A percentile compares a stretch with the other conserved stretches of the same genome.
phyloP scores from a whole-genome alignment of 805 yeast species.

The Kodamaea restingae region DNA sequence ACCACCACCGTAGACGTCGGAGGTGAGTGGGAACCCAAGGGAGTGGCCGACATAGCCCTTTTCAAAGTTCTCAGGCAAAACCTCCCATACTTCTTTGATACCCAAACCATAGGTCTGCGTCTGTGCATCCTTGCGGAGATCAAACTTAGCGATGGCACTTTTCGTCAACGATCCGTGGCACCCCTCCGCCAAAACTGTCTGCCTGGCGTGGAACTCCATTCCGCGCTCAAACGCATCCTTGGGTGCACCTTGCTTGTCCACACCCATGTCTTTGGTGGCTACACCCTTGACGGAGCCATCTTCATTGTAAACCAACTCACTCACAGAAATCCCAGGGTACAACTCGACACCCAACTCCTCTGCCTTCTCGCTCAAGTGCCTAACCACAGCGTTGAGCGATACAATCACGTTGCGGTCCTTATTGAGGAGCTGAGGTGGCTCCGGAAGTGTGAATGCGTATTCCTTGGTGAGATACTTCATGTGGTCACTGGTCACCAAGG shows the following conservation, averaged over 20 bases:
- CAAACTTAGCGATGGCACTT: slow-evolving; percentile 63
- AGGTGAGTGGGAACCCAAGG: slow-evolving; percentile 79
- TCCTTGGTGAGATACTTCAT: slow-evolving; percentile 66
- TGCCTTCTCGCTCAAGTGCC: slow-evolving; percentile 80
- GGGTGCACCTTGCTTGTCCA: slow-evolving; percentile 70
- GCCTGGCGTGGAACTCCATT: slow-evolving; percentile 91
- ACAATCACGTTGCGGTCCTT: slow-evolving; percentile 79
- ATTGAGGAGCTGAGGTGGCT: slow-evolving; percentile 88
- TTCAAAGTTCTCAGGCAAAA: slow-evolving; percentile 72
- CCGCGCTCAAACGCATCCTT: slow-evolving; percentile 89
- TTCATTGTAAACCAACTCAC: slow-evolving; percentile 63
- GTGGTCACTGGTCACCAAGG: slow-evolving; percentile 70
- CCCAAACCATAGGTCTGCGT: slow-evolving; percentile 96
- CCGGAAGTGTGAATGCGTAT: slow-evolving; percentile 71
- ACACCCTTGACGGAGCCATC: slow-evolving; percentile 73
- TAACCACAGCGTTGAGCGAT: slow-evolving; percentile 75
- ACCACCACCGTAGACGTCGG: slow-evolving; percentile 89
- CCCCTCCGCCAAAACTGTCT: slow-evolving; percentile 94
- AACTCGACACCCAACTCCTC: slow-evolving; percentile 92
- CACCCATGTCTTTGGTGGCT: slow-evolving; percentile 91
- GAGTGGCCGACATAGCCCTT: slow-evolving; percentile 82
- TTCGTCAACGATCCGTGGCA: slow-evolving; percentile 94
- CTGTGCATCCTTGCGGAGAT: slow-evolving; percentile 58
- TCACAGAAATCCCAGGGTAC: slow-evolving; percentile 85
- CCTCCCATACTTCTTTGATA: slow-evolving; percentile 96